phyloP scores from a whole-genome alignment of 2,329 filamentous ascomycete species.

The Fusarium buxicola region DNA sequence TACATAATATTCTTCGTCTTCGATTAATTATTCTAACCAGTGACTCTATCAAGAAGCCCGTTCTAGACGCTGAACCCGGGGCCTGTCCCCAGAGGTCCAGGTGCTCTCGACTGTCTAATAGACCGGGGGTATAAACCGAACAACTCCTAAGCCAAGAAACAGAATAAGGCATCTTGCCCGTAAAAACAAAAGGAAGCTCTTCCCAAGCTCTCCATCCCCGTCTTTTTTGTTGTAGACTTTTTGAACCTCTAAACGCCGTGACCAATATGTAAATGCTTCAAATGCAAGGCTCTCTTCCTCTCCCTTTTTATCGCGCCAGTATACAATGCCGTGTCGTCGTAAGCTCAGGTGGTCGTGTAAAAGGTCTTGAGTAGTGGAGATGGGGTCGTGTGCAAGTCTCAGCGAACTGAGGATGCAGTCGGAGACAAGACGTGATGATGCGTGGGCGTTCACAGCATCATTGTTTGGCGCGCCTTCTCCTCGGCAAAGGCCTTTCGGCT shows the following conservation, averaged over 20 bases:
- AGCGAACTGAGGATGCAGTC: slow-evolving; percentile 16
- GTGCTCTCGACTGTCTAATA: slow-evolving; percentile 47
- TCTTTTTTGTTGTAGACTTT: slow-evolving; percentile 36
- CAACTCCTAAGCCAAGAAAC: slow-evolving; percentile 42
- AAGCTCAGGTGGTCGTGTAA: slow-evolving; percentile 33
- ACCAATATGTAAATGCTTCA: slow-evolving; percentile 43
- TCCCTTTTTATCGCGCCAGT: slow-evolving; percentile 37
- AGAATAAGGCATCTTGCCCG: slow-evolving; percentile 13
- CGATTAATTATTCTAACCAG: slow-evolving; percentile 41
- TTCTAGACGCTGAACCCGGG: slow-evolving; percentile 43
- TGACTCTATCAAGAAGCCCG: slow-evolving; percentile 46
- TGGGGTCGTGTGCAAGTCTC: slow-evolving; percentile 31
- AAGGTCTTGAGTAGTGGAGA: slow-evolving; percentile 41
- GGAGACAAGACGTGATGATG: slow-evolving; percentile 12
- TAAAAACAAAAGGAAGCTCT: slow-evolving; percentile 14
- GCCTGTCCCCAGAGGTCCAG: slow-evolving; percentile 32
- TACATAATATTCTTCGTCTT: slow-evolving; percentile 28
- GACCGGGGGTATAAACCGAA: slow-evolving; percentile 48
- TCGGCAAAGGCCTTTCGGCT: slow-evolving; percentile 91
- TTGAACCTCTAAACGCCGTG: slow-evolving; percentile 43
- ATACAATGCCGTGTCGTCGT: slow-evolving; percentile 44
- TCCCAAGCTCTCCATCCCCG: slow-evolving; percentile 2
- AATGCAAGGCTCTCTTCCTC: slow-evolving; percentile 27
- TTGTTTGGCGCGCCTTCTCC: slow-evolving; percentile 73
- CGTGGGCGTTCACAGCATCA: slow-evolving; percentile 35